Evolutionary conservation across 1,284 basidiomycete species (phyloP).

Genomic region (Prillingera fragicola): DNA sequence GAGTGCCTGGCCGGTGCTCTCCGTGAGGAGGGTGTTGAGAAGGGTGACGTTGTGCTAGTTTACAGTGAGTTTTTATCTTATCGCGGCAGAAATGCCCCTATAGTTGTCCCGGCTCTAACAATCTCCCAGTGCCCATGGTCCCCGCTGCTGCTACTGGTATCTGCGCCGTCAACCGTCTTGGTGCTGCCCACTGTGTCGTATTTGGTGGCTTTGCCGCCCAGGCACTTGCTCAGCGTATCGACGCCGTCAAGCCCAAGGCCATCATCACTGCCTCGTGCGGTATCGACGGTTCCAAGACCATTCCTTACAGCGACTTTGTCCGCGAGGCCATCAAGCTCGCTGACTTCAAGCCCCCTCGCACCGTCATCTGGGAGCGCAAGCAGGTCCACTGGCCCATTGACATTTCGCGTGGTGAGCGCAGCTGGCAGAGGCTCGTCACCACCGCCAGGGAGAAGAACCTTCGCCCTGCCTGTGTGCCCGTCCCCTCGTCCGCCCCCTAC

Average conservation of each 20-base stretch:
- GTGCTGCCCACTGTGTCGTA: constrained; percentile 92
- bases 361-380: constrained; percentile 80
- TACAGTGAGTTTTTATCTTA: constrained; percentile 13
- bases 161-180: constrained; percentile 89
- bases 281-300: constrained; percentile 23
- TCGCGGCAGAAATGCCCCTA: background rate
- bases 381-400: constrained; percentile 11
- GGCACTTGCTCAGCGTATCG: constrained; percentile 81
- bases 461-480: constrained; percentile 11
- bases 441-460: constrained; percentile 11
- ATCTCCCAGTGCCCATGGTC: constrained; percentile 54
- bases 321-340: constrained; percentile 10
- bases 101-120: too few species aligned
- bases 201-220: constrained; percentile 96
- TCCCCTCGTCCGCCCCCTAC: constrained; percentile 8
- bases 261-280: constrained; percentile 74
- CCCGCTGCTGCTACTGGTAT: constrained; percentile 53
- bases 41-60: constrained; percentile 73
- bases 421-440: constrained; percentile 11
- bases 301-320: constrained; percentile 12
- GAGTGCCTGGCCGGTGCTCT: constrained; percentile 83
- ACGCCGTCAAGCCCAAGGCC: constrained; percentile 77
- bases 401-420: constrained; percentile 9
- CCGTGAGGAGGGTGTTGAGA: constrained; percentile 77
- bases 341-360: constrained; percentile 51